Percentiles rank a stretch among this genome's conserved stretches.
Conservation (phyloP, 192 early-diverging fungal genomes). For the Entomortierella lignicola region DNA sequence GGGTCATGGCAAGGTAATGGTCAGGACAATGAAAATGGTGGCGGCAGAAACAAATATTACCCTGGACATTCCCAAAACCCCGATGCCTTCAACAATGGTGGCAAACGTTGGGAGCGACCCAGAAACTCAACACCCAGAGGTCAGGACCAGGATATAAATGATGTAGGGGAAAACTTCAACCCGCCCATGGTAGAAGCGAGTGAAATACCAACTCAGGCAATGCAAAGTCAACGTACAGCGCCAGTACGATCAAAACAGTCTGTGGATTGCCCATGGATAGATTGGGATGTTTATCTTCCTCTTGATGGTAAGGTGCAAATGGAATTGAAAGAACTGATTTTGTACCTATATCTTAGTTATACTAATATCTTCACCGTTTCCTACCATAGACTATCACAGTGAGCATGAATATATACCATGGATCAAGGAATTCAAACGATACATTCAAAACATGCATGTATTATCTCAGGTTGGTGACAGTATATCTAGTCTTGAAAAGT, state of each 20-base stretch:
- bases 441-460: conserved; percentile 17
- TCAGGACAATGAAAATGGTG: conserved; percentile 8
- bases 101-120: conserved; percentile 30
- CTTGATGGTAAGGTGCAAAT: conserved; percentile 17
- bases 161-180: conserved; percentile 8
- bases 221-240: conserved; percentile 4
- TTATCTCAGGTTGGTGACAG: neutral
- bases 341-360: neutral
- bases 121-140: conserved; percentile 11
- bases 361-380: no score
- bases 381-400: conserved; percentile 20
- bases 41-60: conserved; percentile 31
- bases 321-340: neutral
- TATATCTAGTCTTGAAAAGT: neutral
- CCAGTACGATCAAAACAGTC: neutral
- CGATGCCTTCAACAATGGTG: conserved; percentile 2
- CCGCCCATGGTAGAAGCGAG: conserved; percentile 33
- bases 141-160: neutral
- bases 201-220: conserved; percentile 26
- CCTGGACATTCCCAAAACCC: conserved; percentile 44
- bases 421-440: conserved; percentile 32
- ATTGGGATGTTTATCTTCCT: conserved; percentile 45
- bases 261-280: conserved; percentile 29
- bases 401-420: conserved; percentile 34
- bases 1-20: conserved; percentile 1